These are phyloP conservation scores for Colletotrichum spinosum DNA, from an alignment of 2,329 filamentous ascomycete genomes.

Conservation along the genomic window DNA sequence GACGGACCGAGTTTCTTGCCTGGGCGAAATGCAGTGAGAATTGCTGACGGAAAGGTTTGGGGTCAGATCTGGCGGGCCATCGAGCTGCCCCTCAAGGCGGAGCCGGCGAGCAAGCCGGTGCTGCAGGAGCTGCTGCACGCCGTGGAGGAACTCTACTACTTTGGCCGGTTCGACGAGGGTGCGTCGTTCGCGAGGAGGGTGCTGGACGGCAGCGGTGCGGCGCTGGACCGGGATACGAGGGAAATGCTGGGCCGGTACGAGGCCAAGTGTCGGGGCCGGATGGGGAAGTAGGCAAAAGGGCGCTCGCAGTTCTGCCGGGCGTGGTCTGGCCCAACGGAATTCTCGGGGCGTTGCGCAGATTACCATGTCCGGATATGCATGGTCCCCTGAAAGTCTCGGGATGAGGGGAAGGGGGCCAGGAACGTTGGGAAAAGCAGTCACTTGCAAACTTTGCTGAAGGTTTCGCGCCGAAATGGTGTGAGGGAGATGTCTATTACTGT, in stretches of 20 bases:
- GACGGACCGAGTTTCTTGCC: too few species aligned
- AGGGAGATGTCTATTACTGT: slow-evolving; percentile 26
- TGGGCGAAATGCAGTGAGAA: too few species aligned
- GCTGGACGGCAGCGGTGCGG: slow-evolving; percentile 46
- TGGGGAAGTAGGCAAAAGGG: slow-evolving; percentile 12
- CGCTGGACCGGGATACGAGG: slow-evolving; percentile 58
- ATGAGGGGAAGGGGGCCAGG: neutral
- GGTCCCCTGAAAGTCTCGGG: slow-evolving; percentile 10
- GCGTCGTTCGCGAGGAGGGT: slow-evolving; percentile 53
- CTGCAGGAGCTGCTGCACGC: slow-evolving; percentile 65
- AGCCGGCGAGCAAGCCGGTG: slow-evolving; percentile 55
- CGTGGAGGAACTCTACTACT: slow-evolving; percentile 69
- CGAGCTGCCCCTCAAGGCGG: slow-evolving; percentile 51
- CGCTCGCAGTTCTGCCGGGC: neutral
- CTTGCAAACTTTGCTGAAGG: slow-evolving; percentile 14
- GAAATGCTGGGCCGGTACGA: slow-evolving; percentile 56
- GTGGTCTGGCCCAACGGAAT: neutral
- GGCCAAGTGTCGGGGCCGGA: slow-evolving; percentile 51
- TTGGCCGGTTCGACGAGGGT: slow-evolving; percentile 58
- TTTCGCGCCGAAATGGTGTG: neutral
- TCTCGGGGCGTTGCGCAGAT: neutral
- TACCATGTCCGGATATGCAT: neutral
- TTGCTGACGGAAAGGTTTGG: too few species aligned
- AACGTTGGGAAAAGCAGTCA: too few species aligned
- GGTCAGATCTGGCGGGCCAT: slow-evolving; percentile 58